phyloP scores from a whole-genome alignment of 2,329 filamentous ascomycete genomes.

The Podosphaera fusca region DNA sequence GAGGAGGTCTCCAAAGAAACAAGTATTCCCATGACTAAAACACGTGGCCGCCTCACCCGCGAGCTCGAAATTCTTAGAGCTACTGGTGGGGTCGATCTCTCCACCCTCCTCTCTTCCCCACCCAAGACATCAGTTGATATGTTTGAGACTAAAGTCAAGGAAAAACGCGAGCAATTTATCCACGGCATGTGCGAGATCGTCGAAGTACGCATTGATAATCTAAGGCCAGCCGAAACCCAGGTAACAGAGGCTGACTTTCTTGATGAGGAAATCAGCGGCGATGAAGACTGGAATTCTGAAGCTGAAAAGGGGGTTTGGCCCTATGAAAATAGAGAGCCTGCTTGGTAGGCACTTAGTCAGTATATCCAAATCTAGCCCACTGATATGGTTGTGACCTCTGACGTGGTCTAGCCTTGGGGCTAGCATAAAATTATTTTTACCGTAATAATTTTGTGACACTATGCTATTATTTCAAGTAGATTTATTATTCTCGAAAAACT shows the following conservation, averaged over 20 bases:
- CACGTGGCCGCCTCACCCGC: conserved; percentile 5
- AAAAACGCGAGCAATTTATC: conserved; percentile 20
- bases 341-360: conserved; percentile 6
- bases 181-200: conserved; percentile 52
- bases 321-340: conserved; percentile 7
- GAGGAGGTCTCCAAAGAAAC: neutral
- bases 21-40: conserved; percentile 1
- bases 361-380: neutral
- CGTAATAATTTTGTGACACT: no score
- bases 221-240: conserved; percentile 44
- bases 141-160: conserved; percentile 13
- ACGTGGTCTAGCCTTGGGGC: no score
- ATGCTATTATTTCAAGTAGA: no score
- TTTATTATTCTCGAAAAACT: no score
- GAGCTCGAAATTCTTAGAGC: conserved; percentile 11
- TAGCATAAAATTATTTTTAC: no score
- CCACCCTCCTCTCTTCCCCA: conserved; percentile 1
- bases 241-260: conserved; percentile 53
- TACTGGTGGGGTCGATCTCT: conserved; percentile 12
- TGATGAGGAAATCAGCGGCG: conserved; percentile 30
- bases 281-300: conserved; percentile 25
- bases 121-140: conserved; percentile 4
- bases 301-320: conserved; percentile 2
- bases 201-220: conserved; percentile 52
- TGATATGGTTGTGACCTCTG: no score